Evolutionary conservation across 2,329 filamentous ascomycete genomes (phyloP).

Genomic region (Penicillium sp.): DNA sequence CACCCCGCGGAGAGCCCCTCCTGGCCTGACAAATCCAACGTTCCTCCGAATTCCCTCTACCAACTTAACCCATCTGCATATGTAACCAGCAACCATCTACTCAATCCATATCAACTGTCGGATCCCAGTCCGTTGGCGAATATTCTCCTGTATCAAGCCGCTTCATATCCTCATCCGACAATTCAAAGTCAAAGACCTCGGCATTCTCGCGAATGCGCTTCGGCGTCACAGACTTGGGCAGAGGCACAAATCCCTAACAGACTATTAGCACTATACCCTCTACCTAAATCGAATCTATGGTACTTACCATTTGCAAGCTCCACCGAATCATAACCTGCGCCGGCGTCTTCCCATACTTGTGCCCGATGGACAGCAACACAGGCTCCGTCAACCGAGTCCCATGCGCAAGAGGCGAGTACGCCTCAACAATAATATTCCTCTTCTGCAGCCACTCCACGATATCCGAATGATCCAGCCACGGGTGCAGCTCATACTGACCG

Average conservation of each 20-base stretch:
- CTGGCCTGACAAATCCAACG: conserved; percentile 3
- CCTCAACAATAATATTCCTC: conserved; percentile 69
- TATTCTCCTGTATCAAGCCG: conserved; percentile 55
- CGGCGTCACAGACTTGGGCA: conserved; percentile 61
- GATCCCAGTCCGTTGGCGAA: conserved; percentile 59
- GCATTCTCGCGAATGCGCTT: conserved; percentile 60
- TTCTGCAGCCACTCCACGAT: conserved; percentile 66
- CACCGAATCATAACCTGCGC: conserved; percentile 75
- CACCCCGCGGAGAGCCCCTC: conserved; percentile 4
- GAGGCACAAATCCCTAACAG: conserved; percentile 56
- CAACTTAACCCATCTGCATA: neutral
- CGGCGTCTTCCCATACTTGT: conserved; percentile 67
- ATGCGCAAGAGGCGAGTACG: conserved; percentile 74
- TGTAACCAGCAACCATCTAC: neutral
- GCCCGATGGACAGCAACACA: conserved; percentile 58
- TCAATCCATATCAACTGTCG: conserved; percentile 38
- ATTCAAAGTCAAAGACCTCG: conserved; percentile 60
- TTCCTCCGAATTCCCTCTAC: neutral
- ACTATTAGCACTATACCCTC: neutral
- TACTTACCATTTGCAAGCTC: conserved; percentile 71
- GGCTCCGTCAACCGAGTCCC: conserved; percentile 68
- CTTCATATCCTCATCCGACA: conserved; percentile 57
- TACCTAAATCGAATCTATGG: conserved; percentile 28
- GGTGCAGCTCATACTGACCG: conserved; percentile 80
- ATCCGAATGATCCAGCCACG: conserved; percentile 70